phyloP scores from a whole-genome alignment of 805 yeast genomes.

The Spathaspora sp. region DNA sequence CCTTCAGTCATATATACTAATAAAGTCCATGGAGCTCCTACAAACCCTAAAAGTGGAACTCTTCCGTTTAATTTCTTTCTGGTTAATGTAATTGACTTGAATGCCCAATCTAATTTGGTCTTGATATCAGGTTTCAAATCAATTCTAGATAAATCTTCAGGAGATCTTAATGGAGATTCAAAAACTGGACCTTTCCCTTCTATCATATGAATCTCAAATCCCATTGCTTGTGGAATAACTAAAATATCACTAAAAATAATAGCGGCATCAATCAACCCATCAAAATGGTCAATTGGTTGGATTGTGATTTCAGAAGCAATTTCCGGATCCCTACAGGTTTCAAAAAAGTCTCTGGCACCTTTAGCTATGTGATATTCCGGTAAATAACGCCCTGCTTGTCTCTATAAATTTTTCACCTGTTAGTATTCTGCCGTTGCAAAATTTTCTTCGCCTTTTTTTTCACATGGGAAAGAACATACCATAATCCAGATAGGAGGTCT shows the following conservation, averaged over 20 bases:
- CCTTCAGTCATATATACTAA: conserved; percentile 98
- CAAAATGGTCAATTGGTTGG: conserved; percentile 88
- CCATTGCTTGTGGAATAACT: conserved; percentile 98
- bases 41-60: conserved; percentile 91
- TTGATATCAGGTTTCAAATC: conserved; percentile 65
- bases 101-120: conserved; percentile 89
- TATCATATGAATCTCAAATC: conserved; percentile 88
- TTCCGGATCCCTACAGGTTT: conserved; percentile 92
- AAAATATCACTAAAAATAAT: conserved; percentile 93
- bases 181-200: conserved; percentile 95
- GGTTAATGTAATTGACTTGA: conserved; percentile 89
- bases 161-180: conserved; percentile 78
- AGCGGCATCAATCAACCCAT: conserved; percentile 92
- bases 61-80: conserved; percentile 81
- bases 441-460: too few species aligned
- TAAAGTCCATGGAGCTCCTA: conserved; percentile 98
- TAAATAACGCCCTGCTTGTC: conserved; percentile 94
- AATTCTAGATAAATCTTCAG: conserved; percentile 60
- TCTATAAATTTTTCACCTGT: conserved; percentile 24
- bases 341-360: conserved; percentile 83
- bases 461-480: conserved; percentile 40
- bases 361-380: conserved; percentile 92
- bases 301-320: conserved; percentile 91
- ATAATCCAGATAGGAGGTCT: conserved; percentile 98
- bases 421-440: not conserved